These are phyloP conservation scores for Solanum chiquidenum DNA, from an alignment of 257 asterid species.

Conservation along the genomic window DNA sequence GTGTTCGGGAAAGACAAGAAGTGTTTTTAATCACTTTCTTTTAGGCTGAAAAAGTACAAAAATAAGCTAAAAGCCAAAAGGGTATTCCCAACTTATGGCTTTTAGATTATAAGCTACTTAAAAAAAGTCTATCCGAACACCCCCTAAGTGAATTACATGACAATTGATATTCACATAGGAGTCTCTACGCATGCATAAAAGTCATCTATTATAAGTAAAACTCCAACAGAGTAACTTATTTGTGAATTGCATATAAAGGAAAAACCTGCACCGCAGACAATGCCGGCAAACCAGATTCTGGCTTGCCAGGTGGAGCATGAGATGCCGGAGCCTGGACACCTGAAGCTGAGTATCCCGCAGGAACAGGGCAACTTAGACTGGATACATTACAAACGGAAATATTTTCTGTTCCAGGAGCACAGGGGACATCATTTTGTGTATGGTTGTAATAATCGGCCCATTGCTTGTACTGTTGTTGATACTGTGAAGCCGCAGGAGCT, in stretches of 20 bases:
- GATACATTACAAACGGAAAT: constrained; percentile 47
- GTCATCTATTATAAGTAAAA: not conserved
- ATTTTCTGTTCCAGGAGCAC: constrained; percentile 99
- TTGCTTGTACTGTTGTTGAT: constrained; percentile 71
- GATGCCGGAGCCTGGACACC: constrained; percentile 49
- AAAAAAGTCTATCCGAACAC: not conserved
- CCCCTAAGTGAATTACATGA: not conserved
- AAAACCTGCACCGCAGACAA: constrained; percentile 63
- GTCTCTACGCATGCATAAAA: not conserved
- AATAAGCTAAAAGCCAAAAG: not conserved
- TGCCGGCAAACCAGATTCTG: constrained; percentile 51
- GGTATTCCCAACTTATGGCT: not conserved
- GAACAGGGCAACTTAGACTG: constrained; percentile 41
- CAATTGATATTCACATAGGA: not conserved
- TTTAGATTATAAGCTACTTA: not conserved
- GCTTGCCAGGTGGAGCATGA: constrained; percentile 53
- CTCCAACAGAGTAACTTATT: not conserved
- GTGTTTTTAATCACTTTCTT: not conserved
- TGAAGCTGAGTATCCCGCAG: constrained; percentile 53
- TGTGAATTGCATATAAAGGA: not conserved
- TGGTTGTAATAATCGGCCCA: constrained; percentile 93
- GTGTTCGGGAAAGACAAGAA: not conserved
- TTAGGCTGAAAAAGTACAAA: not conserved
- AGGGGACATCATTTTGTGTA: constrained; percentile 82
- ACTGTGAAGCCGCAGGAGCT: constrained; percentile 51